Base-by-base conservation (phyloP, 139 green algal genomes). In the Micractinium conductrix region DNA sequence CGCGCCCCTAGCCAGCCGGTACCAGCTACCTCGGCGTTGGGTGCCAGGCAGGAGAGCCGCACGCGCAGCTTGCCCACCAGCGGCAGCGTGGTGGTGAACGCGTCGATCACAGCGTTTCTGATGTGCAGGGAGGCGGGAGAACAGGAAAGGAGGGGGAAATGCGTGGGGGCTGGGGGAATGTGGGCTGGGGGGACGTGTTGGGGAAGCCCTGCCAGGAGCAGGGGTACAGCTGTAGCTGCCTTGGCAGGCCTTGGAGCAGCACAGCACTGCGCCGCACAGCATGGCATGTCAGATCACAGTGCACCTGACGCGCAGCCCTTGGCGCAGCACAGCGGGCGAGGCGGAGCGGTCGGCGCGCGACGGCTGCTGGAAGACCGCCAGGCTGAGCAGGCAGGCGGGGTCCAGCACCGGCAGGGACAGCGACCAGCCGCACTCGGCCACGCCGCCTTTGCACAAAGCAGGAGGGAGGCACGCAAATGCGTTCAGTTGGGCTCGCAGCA, bases 61-160 rank as follows among this genome's bases (percentile, higher is more conserved):
- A 75, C 60, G 0, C 84, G 78, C 84, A 82, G 69, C 83, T 88
- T 90, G 83, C 73, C 69, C 35, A 84, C 63, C 65, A 74, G 24
- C 68, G n/a, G 68, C 38, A n/a, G 68, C 2, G 37, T 40, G 30
- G 42, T 58, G 42, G n/a, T n/a, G n/a, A n/a, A n/a, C n/a, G n/a
- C n/a, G n/a, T n/a, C n/a, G n/a, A n/a, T n/a, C n/a, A n/a, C n/a
- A n/a, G n/a, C n/a, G n/a, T n/a, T n/a, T n/a, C n/a, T n/a, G n/a
- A n/a, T n/a, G 43, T 26, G 43, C 28, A 78, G 28, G 43, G 71
- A 19, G 37, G 43, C 22, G 42, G 22, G 43, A 14, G 24, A 26
- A 28, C 26, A 40, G 71, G 42, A 40, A 26, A 19, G 58, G 5
- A 30, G 26, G 60, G 4, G 35, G 60, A 28, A 24, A 68, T 8